Conservation (phyloP, 805 yeast species). For the Kodamaea laetipori region DNA sequence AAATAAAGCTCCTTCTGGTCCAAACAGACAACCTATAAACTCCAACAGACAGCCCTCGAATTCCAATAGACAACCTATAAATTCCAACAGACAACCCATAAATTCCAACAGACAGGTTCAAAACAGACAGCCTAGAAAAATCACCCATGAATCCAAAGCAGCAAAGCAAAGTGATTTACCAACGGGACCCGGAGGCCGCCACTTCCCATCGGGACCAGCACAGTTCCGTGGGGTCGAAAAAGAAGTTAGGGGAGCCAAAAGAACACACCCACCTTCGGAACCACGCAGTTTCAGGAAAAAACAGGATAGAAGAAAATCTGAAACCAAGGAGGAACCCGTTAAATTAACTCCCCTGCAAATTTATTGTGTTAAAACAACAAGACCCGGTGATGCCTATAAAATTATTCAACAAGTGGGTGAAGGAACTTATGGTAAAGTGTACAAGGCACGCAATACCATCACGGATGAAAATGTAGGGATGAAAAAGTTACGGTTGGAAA, state of each 20-base stretch:
- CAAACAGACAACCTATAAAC: conserved; percentile 2
- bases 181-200: conserved; percentile 7
- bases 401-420: conserved; percentile 93
- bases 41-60: conserved; percentile 1
- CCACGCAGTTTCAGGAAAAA: conserved; percentile 10
- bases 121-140: neutral
- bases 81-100: conserved; percentile 6
- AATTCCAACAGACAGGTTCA: conserved; percentile 1
- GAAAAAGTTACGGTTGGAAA: conserved; percentile 79
- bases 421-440: conserved; percentile 97
- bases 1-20: conserved; percentile 7
- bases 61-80: conserved; percentile 3
- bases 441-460: conserved; percentile 72
- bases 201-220: conserved; percentile 9
- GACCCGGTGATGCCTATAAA: conserved; percentile 53
- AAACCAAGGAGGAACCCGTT: conserved; percentile 1
- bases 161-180: conserved; percentile 1
- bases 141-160: neutral
- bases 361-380: conserved; percentile 31
- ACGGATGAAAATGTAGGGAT: conserved; percentile 81
- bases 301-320: conserved; percentile 7
- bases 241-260: conserved; percentile 11
- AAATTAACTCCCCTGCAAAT: conserved; percentile 28
- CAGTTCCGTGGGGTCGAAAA: conserved; percentile 9
- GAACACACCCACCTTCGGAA: conserved; percentile 7